A percentile compares a stretch with the other conserved stretches of the same genome.
phyloP scores from a whole-genome alignment of 805 yeast genomes.

The Kazachstania viticola region DNA sequence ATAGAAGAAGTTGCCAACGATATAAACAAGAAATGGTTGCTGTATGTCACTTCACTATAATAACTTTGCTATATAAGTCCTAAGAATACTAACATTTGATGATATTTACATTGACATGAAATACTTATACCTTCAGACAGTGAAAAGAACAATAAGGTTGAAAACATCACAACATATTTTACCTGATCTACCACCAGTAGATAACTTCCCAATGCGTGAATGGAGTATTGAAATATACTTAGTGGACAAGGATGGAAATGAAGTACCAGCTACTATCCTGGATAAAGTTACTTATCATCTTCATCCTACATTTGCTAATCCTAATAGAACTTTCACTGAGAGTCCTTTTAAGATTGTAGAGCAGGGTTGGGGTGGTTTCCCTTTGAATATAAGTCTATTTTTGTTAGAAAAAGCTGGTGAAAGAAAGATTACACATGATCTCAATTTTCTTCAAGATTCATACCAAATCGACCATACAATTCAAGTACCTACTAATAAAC shows the following conservation, averaged over 20 bases:
- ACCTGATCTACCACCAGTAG: conserved; percentile 74
- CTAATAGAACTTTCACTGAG: conserved; percentile 67
- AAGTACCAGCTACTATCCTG: conserved; percentile 74
- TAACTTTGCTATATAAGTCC: too few relatives aligned
- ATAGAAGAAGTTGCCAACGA: too few relatives aligned
- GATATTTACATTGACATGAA: too few relatives aligned
- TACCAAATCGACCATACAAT: conserved; percentile 72
- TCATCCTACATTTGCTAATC: conserved; percentile 91
- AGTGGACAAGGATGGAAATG: conserved; percentile 70
- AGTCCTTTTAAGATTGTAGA: conserved; percentile 83
- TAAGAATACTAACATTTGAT: not conserved
- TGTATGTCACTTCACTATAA: conserved; percentile 11
- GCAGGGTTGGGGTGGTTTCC: conserved; percentile 98
- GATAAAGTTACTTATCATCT: conserved; percentile 88
- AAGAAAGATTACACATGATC: conserved; percentile 74
- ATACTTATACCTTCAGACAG: conserved; percentile 26
- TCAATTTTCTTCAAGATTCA: conserved; percentile 69
- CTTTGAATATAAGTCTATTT: conserved; percentile 67
- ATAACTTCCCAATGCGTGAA: conserved; percentile 86
- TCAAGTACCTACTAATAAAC: conserved; percentile 65
- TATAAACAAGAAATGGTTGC: conserved; percentile 20
- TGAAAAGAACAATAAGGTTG: conserved; percentile 78
- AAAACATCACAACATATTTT: conserved; percentile 77
- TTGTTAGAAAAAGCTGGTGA: conserved; percentile 83
- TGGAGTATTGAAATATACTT: conserved; percentile 76